Evolutionary conservation across 2,329 filamentous ascomycete genomes (phyloP), one percentile per base, ranked within the genome.

Genomic region (Trichoderma koningiopsis): DNA sequence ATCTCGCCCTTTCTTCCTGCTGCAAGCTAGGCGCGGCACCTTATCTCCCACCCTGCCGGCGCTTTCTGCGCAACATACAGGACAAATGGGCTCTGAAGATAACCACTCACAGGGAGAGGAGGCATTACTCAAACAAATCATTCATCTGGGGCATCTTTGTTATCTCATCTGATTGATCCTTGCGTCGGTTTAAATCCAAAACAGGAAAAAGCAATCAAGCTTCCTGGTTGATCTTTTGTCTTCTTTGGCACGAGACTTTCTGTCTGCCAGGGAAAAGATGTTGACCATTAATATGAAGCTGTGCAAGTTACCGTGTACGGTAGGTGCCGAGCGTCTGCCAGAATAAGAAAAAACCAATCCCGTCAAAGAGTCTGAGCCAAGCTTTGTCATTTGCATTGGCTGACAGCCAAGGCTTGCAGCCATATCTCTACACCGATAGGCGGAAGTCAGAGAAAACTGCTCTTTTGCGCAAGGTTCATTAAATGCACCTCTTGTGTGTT

Each of bases 11-110:
- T 27, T 11, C 22, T 47, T 27, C 19, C 22, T 52, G 33, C 55
- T 29, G 64, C 63, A 47, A 52, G 53, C 64, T 59, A 67, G 64
- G 64, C 64, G 16, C 64, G 65, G 65, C 65, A 68, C 57, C 65
- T 68, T 61, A 68, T 68, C 65, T 68, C 57, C n/a, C 24, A 61
- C 65, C 65, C 65, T 43, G 65, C 47, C 52, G 24, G 56, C 59
- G 59, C 27, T 16, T 43, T 10, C 22, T 49, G 56, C 65, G 52
- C 37, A 33, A 40, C 35, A 52, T 68, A 49, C 65, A 61, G 43
- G 29, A 68, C 43, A 31, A n/a, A 2, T 52, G 49, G 31, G 52
- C 53, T 57, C 52, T 53, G 53, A 49, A 61, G 65, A 68, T 68
- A 68, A 61, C 56, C 47, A 33, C 47, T 33, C 8, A n/a, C 8